Evolutionary conservation across 805 yeast species (phyloP).

Genomic region (Wickerhamiella allomyrinae): DNA sequence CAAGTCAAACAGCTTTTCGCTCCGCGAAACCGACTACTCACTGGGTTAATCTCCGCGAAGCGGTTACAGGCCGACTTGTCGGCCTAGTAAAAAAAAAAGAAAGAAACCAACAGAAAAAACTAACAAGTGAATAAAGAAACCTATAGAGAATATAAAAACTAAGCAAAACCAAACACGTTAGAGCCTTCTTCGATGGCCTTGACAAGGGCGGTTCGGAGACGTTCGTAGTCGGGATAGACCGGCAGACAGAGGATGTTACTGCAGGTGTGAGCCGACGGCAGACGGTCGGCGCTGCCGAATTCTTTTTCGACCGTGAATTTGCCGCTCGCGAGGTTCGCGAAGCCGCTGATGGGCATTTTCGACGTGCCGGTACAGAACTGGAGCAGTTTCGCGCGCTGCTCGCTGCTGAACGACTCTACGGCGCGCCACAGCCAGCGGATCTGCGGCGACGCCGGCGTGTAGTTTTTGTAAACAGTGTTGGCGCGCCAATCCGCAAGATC

Average conservation of each 20-base stretch:
- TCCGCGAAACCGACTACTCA: too few relatives aligned
- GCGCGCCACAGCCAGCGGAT: constrained; percentile 98
- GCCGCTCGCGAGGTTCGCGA: constrained; percentile 75
- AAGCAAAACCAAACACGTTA: constrained; percentile 89
- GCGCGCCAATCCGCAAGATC: constrained; percentile 93
- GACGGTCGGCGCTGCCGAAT: constrained; percentile 67
- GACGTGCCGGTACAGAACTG: constrained; percentile 97
- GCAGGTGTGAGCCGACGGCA: constrained; percentile 95
- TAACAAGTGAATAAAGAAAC: neutral
- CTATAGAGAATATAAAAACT: constrained; percentile 7
- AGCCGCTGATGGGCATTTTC: constrained; percentile 90
- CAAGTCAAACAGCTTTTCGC: too few relatives aligned
- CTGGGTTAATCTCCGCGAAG: too few relatives aligned
- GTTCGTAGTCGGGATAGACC: constrained; percentile 78
- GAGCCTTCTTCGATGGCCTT: constrained; percentile 87
- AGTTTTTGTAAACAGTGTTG: constrained; percentile 66
- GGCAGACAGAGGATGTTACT: constrained; percentile 92
- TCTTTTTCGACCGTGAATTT: constrained; percentile 84
- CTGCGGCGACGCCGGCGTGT: constrained; percentile 69
- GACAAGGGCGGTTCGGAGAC: constrained; percentile 63
- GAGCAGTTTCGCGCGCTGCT: constrained; percentile 82
- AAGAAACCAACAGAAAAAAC: too few relatives aligned
- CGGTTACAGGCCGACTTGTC: too few relatives aligned
- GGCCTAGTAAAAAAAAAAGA: too few relatives aligned
- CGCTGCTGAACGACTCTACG: constrained; percentile 82